Base-by-base conservation (phyloP, 768 basidiomycete genomes). In the Tubosaeta brunneosetosa region DNA sequence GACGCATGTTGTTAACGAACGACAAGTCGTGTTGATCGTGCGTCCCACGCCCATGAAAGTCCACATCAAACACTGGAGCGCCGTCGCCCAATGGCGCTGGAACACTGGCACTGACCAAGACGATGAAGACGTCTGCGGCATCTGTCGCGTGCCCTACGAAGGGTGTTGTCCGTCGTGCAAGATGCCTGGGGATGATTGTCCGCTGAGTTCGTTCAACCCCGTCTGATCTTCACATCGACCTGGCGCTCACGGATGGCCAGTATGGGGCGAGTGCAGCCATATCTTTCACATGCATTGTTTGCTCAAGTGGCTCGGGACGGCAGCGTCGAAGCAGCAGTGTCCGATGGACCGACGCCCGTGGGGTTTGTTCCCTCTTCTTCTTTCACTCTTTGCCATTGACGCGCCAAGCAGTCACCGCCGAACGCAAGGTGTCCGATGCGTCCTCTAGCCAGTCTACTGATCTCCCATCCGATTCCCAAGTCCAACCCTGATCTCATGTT, bases 281-380 rank as follows among this genome's bases (percentile, higher is more conserved):
- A 85, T 97, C 52, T 99, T 98, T 65, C 97, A 99, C 67, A 94
- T 97, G 91, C 95, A 99, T 68, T 98, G 95, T 71, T 73, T 99
- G 12, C 77, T 95, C 57, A 97, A 97, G 69, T 99, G 97, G 97
- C 82, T 97, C 54, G 85, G 85, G 4, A 94, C 94, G 0, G 73
- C 83, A 5, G 83, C 89, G 13, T 94, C 90, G 33, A 97, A 97
- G 68, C 86, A 88, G 60, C 92, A 94, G 60, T 99, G 97, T 76
- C 97, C 97, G n/a, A 94, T 99, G 92, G 95, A 98, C 66, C 78
- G 97, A 29, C 74, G 92, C 61, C 75, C 85, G 3, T 99, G 95
- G 95, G 86, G 94, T 94, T 58, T 53, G 87, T 75, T 27, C 9
- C 29, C 29, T 29, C 16, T 19, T 31, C 25, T 41, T 4, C 17